phyloP scores from a whole-genome alignment of 768 basidiomycete species.

The Russula sp. region DNA sequence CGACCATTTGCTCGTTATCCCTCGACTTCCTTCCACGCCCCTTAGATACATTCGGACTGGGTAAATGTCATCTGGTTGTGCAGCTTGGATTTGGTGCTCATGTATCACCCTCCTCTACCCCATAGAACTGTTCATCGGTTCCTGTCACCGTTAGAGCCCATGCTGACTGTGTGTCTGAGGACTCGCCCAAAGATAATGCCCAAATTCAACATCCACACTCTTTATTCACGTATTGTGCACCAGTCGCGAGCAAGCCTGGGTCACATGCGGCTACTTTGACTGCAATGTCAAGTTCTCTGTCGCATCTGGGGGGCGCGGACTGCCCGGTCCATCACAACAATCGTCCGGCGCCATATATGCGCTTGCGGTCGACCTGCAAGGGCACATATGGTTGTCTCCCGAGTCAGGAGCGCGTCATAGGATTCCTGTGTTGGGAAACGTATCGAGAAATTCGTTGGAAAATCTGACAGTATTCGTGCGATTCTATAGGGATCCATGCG shows the following conservation, averaged over 20 bases:
- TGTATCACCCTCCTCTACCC: constrained; percentile 25
- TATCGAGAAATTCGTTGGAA: constrained; percentile 79
- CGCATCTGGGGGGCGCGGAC: constrained; percentile 18
- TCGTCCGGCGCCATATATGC: constrained; percentile 68
- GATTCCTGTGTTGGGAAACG: constrained; percentile 84
- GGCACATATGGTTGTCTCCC: constrained; percentile 78
- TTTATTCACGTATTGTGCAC: constrained; percentile 18
- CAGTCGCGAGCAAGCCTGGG: constrained; percentile 78
- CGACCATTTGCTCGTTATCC: constrained; percentile 31
- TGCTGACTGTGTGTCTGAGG: constrained; percentile 88
- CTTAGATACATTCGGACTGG: constrained; percentile 92
- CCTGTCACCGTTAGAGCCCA: constrained; percentile 70
- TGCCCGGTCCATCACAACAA: constrained; percentile 57
- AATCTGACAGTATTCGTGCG: constrained; percentile 94
- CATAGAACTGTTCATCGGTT: constrained; percentile 36
- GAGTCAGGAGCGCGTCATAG: constrained; percentile 91
- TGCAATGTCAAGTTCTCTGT: constrained; percentile 82
- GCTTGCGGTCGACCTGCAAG: constrained; percentile 70
- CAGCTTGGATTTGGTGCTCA: constrained; percentile 85
- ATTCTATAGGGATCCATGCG: constrained; percentile 83
- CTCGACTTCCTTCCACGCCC: constrained; percentile 76
- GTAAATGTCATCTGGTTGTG: constrained; percentile 91
- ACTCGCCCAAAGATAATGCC: constrained; percentile 56
- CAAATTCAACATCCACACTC: not conserved
- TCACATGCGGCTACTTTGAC: constrained; percentile 93